Conservation (phyloP, 2,329 filamentous ascomycete genomes). For the Alternaria conjuncta region DNA sequence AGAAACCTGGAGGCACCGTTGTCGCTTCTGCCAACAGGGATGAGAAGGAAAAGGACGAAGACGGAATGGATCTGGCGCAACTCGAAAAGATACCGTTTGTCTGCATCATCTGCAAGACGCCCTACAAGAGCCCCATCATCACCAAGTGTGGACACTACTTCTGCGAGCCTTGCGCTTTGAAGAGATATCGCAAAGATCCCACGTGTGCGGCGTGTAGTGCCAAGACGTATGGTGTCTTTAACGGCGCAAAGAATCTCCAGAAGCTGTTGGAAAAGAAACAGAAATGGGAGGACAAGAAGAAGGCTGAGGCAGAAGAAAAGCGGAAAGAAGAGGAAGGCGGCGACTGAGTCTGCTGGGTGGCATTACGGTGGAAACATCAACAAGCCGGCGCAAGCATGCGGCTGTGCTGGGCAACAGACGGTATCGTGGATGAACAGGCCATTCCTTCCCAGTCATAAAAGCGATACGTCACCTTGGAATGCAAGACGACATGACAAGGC, state of each 20-base stretch:
- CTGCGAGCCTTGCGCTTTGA: slow-evolving; percentile 86
- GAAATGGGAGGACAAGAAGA: slow-evolving; percentile 65
- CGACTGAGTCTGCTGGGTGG: slow-evolving; percentile 15
- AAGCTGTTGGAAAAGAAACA: slow-evolving; percentile 78
- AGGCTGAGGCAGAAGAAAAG: slow-evolving; percentile 60
- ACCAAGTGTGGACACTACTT: slow-evolving; percentile 97
- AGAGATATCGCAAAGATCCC: slow-evolving; percentile 85
- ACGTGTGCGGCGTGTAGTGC: slow-evolving; percentile 84
- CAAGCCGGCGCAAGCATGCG: neutral
- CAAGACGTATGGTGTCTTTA: slow-evolving; percentile 89
- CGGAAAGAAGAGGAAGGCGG: slow-evolving; percentile 31
- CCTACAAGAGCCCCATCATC: slow-evolving; percentile 80
- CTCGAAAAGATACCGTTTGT: slow-evolving; percentile 87
- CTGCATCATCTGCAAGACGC: slow-evolving; percentile 82
- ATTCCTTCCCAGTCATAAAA: neutral
- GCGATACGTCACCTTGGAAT: neutral
- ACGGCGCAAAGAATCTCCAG: slow-evolving; percentile 81
- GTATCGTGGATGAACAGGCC: neutral
- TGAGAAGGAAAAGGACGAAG: slow-evolving; percentile 50
- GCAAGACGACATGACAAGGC: neutral
- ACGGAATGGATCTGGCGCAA: slow-evolving; percentile 70
- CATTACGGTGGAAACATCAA: neutral
- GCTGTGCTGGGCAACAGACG: neutral
- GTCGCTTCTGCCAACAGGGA: slow-evolving; percentile 65
- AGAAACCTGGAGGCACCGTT: slow-evolving; percentile 58